These are phyloP conservation scores for Gossypium anomalum DNA, from an alignment of 345 rosid genomes.

Conservation along the genomic window DNA sequence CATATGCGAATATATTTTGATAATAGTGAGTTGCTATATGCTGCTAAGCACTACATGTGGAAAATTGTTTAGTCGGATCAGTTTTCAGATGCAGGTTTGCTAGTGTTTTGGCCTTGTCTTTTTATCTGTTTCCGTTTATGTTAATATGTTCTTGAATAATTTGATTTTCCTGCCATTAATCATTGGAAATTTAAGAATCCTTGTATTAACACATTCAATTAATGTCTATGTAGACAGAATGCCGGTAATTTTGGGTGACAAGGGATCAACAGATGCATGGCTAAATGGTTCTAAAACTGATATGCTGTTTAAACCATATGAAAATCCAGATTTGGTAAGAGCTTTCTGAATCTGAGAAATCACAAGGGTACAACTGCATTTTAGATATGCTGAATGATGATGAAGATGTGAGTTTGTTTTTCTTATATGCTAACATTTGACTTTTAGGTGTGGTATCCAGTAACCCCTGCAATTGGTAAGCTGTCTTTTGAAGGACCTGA, in stretches of 20 bases:
- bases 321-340: slow-evolving; percentile 66
- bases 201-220: not conserved
- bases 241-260: slow-evolving; percentile 80
- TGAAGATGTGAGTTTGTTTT: not conserved
- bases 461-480: slow-evolving; percentile 85
- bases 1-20: not conserved
- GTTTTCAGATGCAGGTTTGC: not conserved
- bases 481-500: slow-evolving; percentile 81
- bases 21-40: not conserved
- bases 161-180: not conserved
- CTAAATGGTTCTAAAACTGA: slow-evolving; percentile 52
- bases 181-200: not conserved
- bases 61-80: not conserved
- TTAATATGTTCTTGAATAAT: not conserved
- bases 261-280: slow-evolving; percentile 66
- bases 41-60: not conserved
- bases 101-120: not conserved
- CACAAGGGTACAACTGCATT: not conserved
- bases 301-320: slow-evolving; percentile 62
- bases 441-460: slow-evolving; percentile 75
- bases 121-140: not conserved
- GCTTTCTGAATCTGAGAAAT: slow-evolving; percentile 3
- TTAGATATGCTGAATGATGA: not conserved
- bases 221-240: slow-evolving; percentile 56
- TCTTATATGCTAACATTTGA: slow-evolving; percentile 9